Evolutionary conservation across 2,329 filamentous ascomycete species (phyloP).

Genomic region (Penicillium sp.): DNA sequence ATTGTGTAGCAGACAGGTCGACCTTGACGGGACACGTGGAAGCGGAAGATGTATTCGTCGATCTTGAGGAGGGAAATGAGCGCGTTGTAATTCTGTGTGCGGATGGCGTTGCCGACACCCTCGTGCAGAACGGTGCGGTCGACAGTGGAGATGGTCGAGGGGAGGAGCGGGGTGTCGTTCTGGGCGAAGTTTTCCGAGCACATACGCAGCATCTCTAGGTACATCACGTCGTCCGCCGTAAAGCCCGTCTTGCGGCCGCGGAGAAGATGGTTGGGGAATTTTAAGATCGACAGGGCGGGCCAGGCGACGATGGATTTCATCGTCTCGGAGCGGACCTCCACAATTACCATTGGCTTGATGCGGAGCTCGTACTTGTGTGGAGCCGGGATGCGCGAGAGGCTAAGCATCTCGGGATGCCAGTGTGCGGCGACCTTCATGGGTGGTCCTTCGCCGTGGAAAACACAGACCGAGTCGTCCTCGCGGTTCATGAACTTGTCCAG

Average conservation of each 20-base stretch:
- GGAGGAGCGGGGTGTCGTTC: not conserved
- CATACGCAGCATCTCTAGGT: constrained; percentile 41
- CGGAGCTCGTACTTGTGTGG: constrained; percentile 23
- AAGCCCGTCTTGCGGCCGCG: constrained; percentile 32
- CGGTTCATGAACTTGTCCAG: constrained; percentile 26
- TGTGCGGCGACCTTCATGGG: not conserved
- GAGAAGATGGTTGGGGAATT: constrained; percentile 35
- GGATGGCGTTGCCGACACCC: constrained; percentile 44
- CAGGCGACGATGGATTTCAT: constrained; percentile 13
- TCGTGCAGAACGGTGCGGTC: constrained; percentile 38
- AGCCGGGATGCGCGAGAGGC: not conserved
- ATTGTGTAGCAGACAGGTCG: constrained; percentile 25
- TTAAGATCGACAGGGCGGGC: constrained; percentile 21
- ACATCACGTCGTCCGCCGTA: constrained; percentile 28
- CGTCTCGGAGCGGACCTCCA: constrained; percentile 20
- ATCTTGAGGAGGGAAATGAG: constrained; percentile 42
- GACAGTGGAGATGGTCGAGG: constrained; percentile 14
- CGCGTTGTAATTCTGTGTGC: constrained; percentile 32
- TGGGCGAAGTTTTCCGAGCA: constrained; percentile 22
- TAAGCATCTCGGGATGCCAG: not conserved
- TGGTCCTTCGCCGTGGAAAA: constrained; percentile 21
- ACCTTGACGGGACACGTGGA: not conserved
- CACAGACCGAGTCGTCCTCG: constrained; percentile 10
- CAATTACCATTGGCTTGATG: constrained; percentile 21
- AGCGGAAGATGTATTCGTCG: constrained; percentile 34